These are phyloP conservation scores for Lachancea thermotolerans DNA, from an alignment of 805 yeast genomes.

Conservation along the genomic window DNA sequence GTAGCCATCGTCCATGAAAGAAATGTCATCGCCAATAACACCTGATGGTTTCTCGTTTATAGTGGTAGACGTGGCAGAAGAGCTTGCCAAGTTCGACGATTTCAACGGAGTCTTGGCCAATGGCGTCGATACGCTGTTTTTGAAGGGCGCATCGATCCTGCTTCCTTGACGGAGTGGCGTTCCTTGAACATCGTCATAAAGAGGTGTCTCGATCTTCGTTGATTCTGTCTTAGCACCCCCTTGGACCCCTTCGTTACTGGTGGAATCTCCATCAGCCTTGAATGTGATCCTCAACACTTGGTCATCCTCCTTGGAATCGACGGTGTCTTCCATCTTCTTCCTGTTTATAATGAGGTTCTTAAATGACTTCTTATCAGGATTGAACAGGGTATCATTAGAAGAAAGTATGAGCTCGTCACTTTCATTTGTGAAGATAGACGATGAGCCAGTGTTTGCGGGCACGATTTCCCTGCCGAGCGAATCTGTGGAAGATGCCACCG, in stretches of 20 bases:
- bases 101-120: constrained; percentile 4
- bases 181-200: constrained; percentile 11
- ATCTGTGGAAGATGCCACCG: constrained; percentile 11
- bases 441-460: constrained; percentile 8
- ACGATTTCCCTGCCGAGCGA: constrained; percentile 15
- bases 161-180: constrained; percentile 1
- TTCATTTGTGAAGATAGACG: constrained; percentile 10
- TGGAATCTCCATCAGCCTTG: constrained; percentile 8
- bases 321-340: constrained; percentile 13
- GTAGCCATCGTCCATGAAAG: constrained; percentile 66
- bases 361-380: constrained; percentile 27
- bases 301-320: constrained; percentile 1
- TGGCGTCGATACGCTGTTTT: constrained; percentile 7
- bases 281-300: constrained; percentile 16
- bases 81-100: neutral
- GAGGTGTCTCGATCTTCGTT: constrained; percentile 5
- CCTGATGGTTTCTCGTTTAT: constrained; percentile 12
- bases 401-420: constrained; percentile 21
- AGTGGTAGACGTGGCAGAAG: neutral
- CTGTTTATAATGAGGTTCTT: constrained; percentile 24
- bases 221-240: neutral
- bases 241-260: neutral
- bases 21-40: constrained; percentile 34
- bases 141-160: neutral
- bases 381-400: constrained; percentile 19